These are phyloP conservation scores for Leccinum variicolor DNA, from an alignment of 768 basidiomycete genomes.

Conservation along the genomic window DNA sequence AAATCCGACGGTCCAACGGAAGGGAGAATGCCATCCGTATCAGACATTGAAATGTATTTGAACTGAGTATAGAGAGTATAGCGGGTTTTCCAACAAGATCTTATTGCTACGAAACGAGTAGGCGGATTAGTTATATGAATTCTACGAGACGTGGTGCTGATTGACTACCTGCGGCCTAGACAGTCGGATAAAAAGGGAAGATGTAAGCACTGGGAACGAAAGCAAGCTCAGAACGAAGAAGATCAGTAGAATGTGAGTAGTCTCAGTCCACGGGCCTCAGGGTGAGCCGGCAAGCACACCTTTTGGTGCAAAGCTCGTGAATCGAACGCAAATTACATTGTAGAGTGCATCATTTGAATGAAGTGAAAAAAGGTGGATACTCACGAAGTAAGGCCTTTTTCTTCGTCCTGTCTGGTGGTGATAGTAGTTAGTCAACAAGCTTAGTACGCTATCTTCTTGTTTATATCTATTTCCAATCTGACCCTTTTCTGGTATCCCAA, in stretches of 20 bases:
- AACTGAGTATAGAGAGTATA: conserved; percentile 11
- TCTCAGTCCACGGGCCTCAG: conserved; percentile 73
- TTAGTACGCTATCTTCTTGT: conserved; percentile 7
- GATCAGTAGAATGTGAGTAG: conserved; percentile 53
- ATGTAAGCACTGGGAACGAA: conserved; percentile 6
- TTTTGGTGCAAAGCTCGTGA: conserved; percentile 59
- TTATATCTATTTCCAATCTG: conserved; percentile 10
- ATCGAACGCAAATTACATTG: conserved; percentile 91
- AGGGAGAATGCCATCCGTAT: conserved; percentile 10
- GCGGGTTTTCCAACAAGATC: conserved; percentile 14
- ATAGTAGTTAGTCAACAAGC: not conserved
- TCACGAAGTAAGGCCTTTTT: conserved; percentile 5
- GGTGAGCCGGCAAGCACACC: conserved; percentile 71
- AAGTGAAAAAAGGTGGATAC: conserved; percentile 14
- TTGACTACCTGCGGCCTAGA: not conserved
- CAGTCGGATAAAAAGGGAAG: not conserved
- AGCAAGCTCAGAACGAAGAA: not conserved
- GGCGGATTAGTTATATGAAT: conserved; percentile 2
- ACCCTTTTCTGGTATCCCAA: not conserved
- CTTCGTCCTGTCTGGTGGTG: not conserved
- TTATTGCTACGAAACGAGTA: conserved; percentile 10
- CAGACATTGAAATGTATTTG: conserved; percentile 22
- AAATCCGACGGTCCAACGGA: conserved; percentile 27
- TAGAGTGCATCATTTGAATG: conserved; percentile 46
- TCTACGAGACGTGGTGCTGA: not conserved